These are phyloP conservation scores for Lentinula aciculospora DNA, from an alignment of 768 basidiomycete species.

Conservation along the genomic window DNA sequence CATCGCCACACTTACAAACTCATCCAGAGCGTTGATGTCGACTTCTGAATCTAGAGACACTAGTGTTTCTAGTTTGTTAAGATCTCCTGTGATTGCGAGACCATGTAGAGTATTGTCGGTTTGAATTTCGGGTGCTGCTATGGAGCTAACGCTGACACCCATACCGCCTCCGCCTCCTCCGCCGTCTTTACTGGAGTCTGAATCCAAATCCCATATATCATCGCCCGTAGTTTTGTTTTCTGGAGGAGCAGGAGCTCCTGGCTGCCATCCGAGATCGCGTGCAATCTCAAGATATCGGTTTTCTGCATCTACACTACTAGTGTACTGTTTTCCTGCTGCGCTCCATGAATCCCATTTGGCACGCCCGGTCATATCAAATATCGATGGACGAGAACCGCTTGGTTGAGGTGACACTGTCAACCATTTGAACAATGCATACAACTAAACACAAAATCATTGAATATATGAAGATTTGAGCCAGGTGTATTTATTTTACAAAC, in stretches of 20 bases:
- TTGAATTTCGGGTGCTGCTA: conserved; percentile 32
- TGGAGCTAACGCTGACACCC: conserved; percentile 59
- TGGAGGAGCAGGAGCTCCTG: conserved; percentile 20
- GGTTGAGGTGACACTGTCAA: conserved; percentile 57
- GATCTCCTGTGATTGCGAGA: conserved; percentile 55
- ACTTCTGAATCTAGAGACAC: conserved; percentile 33
- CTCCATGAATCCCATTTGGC: conserved; percentile 90
- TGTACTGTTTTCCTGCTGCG: conserved; percentile 42
- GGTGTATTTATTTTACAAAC: conserved; percentile 33
- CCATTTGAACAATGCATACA: conserved; percentile 84
- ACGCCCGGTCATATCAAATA: conserved; percentile 74
- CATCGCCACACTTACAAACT: conserved; percentile 63
- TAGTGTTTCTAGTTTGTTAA: conserved; percentile 35
- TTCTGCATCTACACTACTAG: conserved; percentile 44
- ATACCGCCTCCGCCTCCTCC: conserved; percentile 38
- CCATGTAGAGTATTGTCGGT: conserved; percentile 47
- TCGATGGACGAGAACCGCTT: conserved; percentile 53
- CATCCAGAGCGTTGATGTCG: conserved; percentile 59
- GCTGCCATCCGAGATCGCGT: conserved; percentile 60
- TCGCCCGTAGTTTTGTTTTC: conserved; percentile 17
- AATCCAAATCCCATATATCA: conserved; percentile 43
- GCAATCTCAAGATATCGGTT: conserved; percentile 66
- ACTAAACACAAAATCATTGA: conserved; percentile 37
- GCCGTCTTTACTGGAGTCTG: conserved; percentile 22
- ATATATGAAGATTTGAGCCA: conserved; percentile 7